Evolutionary conservation across 2,329 filamentous ascomycete genomes (phyloP).

Genomic region (Alternaria gansuensis): DNA sequence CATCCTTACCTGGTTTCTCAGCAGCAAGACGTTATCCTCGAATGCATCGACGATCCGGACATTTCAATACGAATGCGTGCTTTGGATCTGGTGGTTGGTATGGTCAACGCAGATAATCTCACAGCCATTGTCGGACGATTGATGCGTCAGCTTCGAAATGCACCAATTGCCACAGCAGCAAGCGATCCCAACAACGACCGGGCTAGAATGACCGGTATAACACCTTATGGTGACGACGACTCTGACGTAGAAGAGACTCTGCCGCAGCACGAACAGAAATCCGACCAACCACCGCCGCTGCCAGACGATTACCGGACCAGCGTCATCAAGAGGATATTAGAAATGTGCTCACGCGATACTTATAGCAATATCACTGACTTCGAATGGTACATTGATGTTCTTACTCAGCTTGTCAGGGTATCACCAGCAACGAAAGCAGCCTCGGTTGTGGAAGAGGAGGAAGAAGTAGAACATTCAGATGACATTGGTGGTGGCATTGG

Average conservation of each 20-base stretch:
- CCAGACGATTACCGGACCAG: conserved; percentile 87
- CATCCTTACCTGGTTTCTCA: conserved; percentile 88
- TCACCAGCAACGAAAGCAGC: conserved; percentile 62
- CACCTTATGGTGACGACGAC: conserved; percentile 63
- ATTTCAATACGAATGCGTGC: conserved; percentile 95
- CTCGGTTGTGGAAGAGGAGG: conserved; percentile 37
- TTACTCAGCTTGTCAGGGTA: conserved; percentile 81
- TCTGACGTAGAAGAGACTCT: conserved; percentile 64
- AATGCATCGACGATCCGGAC: conserved; percentile 94
- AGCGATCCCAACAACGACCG: conserved; percentile 60
- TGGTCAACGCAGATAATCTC: conserved; percentile 90
- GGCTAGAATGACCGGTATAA: conserved; percentile 53
- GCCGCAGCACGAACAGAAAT: conserved; percentile 62
- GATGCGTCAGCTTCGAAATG: conserved; percentile 80
- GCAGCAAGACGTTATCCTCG: conserved; percentile 95
- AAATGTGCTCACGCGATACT: conserved; percentile 89
- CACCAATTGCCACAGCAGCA: conserved; percentile 64
- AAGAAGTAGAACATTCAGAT: conserved; percentile 37
- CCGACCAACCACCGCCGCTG: conserved; percentile 66
- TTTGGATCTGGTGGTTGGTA: conserved; percentile 87
- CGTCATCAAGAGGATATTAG: conserved; percentile 82
- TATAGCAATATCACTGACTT: conserved; percentile 89
- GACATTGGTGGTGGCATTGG: conserved; percentile 77
- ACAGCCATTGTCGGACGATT: conserved; percentile 84
- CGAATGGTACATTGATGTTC: conserved; percentile 94